Conservation (phyloP, 2,329 filamentous ascomycete genomes). For the Juglanconis sp. region DNA sequence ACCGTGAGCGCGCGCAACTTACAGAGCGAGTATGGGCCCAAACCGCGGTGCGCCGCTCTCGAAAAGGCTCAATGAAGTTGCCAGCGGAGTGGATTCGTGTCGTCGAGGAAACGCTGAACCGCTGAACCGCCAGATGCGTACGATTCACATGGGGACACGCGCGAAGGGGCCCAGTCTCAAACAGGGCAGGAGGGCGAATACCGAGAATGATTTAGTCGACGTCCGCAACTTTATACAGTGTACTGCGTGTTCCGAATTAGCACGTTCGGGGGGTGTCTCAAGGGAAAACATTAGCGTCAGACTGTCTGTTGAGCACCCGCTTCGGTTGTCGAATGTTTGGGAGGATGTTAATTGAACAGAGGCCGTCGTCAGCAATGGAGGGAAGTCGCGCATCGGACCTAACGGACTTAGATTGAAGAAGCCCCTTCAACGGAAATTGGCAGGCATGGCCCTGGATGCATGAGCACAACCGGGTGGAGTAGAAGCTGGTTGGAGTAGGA, state of each 20-base stretch:
- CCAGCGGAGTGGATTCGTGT: not conserved
- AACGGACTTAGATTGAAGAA: slow-evolving; percentile 4
- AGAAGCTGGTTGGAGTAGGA: too few species aligned
- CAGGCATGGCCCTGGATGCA: not conserved
- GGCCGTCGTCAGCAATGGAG: not conserved
- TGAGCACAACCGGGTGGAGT: not conserved
- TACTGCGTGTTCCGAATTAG: not conserved
- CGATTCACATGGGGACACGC: not conserved
- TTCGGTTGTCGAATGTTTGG: not conserved
- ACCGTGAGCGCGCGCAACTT: not conserved
- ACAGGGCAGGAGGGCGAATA: not conserved
- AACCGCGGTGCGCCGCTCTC: not conserved
- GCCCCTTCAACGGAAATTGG: not conserved
- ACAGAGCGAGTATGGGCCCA: not conserved
- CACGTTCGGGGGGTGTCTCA: not conserved
- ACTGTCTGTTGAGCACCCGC: too few species aligned
- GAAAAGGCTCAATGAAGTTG: not conserved
- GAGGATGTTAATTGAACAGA: not conserved
- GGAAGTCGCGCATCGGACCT: not conserved
- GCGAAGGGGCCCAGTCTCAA: not conserved
- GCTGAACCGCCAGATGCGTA: not conserved
- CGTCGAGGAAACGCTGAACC: not conserved
- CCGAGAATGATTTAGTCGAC: not conserved
- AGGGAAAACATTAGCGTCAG: not conserved
- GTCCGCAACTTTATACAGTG: not conserved